These are phyloP conservation scores for Fusarium clavum DNA, from an alignment of 2,329 filamentous ascomycete species.

Conservation along the genomic window DNA sequence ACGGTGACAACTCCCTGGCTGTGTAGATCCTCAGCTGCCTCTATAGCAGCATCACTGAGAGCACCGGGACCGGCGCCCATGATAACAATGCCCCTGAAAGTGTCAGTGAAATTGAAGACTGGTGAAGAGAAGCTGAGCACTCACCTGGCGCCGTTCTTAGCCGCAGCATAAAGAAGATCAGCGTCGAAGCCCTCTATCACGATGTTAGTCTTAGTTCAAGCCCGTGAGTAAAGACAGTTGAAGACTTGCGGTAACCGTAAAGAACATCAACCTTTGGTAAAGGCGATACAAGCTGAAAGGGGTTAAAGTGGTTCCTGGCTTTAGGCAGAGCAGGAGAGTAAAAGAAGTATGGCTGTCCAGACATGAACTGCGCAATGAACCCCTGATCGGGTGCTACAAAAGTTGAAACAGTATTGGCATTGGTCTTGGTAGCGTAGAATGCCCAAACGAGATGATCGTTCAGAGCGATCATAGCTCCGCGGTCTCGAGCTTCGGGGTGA, in stretches of 20 bases:
- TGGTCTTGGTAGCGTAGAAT: constrained; percentile 69
- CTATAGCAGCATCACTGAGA: constrained; percentile 44
- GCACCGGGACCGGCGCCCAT: constrained; percentile 48
- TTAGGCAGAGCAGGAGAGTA: constrained; percentile 59
- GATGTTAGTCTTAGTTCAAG: not conserved
- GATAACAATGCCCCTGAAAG: constrained; percentile 44
- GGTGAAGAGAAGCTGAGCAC: rapidly evolving
- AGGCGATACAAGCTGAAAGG: constrained; percentile 42
- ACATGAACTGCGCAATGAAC: constrained; percentile 52
- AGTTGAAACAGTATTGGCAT: constrained; percentile 68
- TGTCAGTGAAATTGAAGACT: constrained; percentile 45
- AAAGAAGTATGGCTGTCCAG: constrained; percentile 66
- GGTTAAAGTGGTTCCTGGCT: constrained; percentile 53
- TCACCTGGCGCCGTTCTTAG: not conserved
- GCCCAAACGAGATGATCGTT: constrained; percentile 67
- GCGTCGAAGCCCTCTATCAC: not conserved
- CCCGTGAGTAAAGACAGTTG: not conserved
- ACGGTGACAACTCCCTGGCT: constrained; percentile 46
- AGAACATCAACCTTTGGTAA: not conserved
- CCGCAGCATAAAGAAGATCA: not conserved
- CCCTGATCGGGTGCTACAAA: constrained; percentile 67
- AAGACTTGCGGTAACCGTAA: not conserved
- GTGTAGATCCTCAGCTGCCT: constrained; percentile 46
- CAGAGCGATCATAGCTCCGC: constrained; percentile 66
- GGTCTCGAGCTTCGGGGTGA: constrained; percentile 44